These are phyloP conservation scores for Aspergillus carbonarius DNA, from an alignment of 2,329 filamentous ascomycete genomes.

Conservation along the genomic window DNA sequence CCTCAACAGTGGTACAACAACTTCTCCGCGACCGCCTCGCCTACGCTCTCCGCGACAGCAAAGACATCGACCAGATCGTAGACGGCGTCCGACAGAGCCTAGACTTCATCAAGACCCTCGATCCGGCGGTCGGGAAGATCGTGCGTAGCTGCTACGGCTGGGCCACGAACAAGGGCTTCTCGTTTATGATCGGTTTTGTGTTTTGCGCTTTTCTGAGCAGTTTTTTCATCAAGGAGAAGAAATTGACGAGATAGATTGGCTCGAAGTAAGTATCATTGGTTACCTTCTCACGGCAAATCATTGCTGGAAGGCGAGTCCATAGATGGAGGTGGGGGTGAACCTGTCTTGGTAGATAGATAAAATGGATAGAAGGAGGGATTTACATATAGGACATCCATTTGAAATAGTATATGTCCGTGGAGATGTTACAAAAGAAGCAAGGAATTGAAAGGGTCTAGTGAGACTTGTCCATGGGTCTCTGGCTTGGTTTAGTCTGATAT, in stretches of 20 bases:
- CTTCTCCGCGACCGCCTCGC: conserved; percentile 60
- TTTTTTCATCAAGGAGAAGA: conserved; percentile 59
- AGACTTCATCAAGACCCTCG: conserved; percentile 65
- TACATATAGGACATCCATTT: no score
- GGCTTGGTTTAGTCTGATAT: no score
- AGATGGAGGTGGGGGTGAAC: background rate
- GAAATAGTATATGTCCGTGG: no score
- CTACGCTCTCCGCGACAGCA: conserved; percentile 54
- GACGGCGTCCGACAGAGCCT: conserved; percentile 68
- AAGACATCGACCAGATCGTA: conserved; percentile 65
- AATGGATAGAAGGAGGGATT: no score
- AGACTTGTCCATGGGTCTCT: no score
- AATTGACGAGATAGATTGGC: conserved; percentile 33
- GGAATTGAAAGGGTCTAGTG: background rate
- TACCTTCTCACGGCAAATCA: no score
- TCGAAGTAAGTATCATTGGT: no score
- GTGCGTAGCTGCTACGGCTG: conserved; percentile 67
- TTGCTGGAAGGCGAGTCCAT: background rate
- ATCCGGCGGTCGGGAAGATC: conserved; percentile 57
- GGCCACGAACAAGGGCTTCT: conserved; percentile 54
- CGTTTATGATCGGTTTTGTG: conserved; percentile 51
- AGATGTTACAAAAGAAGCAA: no score
- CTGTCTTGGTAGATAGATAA: no score
- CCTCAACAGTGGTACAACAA: conserved; percentile 70
- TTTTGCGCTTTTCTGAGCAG: conserved; percentile 47